Evolutionary conservation across 139 green algal species (phyloP), one percentile per base, ranked within the genome.

Genomic region (Chlorella sp.): DNA sequence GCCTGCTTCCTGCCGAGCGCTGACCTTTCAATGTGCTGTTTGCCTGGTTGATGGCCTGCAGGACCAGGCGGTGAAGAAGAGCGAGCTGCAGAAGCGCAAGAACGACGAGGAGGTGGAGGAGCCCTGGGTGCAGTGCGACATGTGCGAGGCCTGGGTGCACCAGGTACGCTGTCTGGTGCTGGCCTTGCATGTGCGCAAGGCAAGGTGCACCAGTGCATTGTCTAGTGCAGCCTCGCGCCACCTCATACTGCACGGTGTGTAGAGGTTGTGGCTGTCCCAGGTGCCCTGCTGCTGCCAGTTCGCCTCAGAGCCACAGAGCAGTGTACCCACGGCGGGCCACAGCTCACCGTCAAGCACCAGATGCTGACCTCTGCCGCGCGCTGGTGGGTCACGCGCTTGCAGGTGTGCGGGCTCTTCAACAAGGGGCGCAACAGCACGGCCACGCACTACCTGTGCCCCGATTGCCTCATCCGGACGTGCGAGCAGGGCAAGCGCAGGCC

Each of bases 41-140:
- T 55, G 10, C 42, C 10, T 55, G 10, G 42, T 55, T 10, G n/a
- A n/a, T n/a, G n/a, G n/a, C 10, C 42, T 17, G 17, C 42, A 55
- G 42, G 42, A 55, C 17, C 42, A 55, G 42, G 17, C 10, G 10
- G 42, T 55, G 10, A 55, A 55, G 42, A 70, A 70, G 64, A 5
- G 14, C 3, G 67, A 72, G 6, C 42, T 97, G 67, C 77, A 88
- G 64, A 97, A 97, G 81, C 83, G 84, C 59, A 96, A 95, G 62
- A 99, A 99, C 68, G 92, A 97, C 63, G 92, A 97, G 65, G 90
- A 97, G 72, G 82, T 88, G 36, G 91, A 96, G 79, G 93, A 97
- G 82, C 82, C 81, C 24, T 99, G 96, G 96, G 96, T 99, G 81
- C 83, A 94, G 74, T 99, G 96, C 80, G 95, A 99, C 82, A 49